A percentile compares a stretch with the other conserved stretches of the same genome.
These are phyloP conservation scores for Copromyces sp. DNA, from an alignment of 495 filamentous ascomycete species.

Conservation along the genomic window DNA sequence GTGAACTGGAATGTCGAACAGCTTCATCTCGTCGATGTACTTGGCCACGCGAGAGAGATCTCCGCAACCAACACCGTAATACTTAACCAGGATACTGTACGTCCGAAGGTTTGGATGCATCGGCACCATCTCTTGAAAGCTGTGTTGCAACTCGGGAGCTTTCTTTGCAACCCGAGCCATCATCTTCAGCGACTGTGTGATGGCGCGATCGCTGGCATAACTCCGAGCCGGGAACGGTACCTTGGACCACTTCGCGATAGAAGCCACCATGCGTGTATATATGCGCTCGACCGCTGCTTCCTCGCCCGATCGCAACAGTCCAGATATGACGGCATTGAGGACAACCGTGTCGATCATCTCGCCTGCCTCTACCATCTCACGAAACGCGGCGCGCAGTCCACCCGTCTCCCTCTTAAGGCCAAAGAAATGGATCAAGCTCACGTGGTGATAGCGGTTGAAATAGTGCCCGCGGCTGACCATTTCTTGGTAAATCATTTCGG, in stretches of 20 bases:
- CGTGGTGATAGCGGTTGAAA: conserved; percentile 65
- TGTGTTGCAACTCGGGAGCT: conserved; percentile 29
- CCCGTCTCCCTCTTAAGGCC: conserved; percentile 60
- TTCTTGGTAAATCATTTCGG: conserved; percentile 74
- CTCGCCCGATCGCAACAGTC: conserved; percentile 66
- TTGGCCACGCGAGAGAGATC: conserved; percentile 45
- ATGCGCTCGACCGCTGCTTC: conserved; percentile 60
- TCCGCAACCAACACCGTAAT: conserved; percentile 42
- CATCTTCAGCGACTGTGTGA: conserved; percentile 46
- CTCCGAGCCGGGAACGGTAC: conserved; percentile 24
- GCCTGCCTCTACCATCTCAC: conserved; percentile 64
- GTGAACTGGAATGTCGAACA: conserved; percentile 44
- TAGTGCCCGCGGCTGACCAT: conserved; percentile 56
- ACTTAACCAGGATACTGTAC: conserved; percentile 53
- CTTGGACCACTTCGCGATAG: conserved; percentile 25
- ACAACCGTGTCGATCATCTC: conserved; percentile 83
- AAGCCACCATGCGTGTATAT: conserved; percentile 68
- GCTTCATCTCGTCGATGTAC: conserved; percentile 57
- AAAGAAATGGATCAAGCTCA: conserved; percentile 70
- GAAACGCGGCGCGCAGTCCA: conserved; percentile 60
- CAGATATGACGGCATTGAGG: conserved; percentile 73
- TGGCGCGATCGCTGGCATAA: conserved; percentile 37
- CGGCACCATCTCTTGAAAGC: conserved; percentile 41
- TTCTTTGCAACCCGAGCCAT: conserved; percentile 33
- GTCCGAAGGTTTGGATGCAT: conserved; percentile 54